Evolutionary conservation across 2,329 filamentous ascomycete species (phyloP).

Genomic region (Exophiala aquamarina): DNA sequence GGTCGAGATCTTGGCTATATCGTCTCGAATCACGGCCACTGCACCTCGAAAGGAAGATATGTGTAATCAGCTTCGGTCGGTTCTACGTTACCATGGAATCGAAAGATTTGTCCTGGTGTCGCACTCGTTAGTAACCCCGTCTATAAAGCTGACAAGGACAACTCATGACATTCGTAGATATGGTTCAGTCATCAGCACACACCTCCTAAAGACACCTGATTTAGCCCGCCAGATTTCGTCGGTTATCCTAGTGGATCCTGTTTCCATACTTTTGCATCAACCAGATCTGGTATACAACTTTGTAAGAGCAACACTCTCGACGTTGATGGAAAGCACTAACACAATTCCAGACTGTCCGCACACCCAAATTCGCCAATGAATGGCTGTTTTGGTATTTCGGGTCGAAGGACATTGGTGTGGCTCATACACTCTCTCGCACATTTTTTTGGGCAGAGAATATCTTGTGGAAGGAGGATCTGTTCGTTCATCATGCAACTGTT

Average conservation of each 20-base stretch:
- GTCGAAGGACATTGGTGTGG: constrained; percentile 65
- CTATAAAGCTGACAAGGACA: background rate
- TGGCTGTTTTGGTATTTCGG: constrained; percentile 71
- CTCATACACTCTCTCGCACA: constrained; percentile 62
- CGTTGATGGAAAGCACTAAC: constrained; percentile 5
- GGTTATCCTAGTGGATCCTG: constrained; percentile 58
- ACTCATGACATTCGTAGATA: constrained; percentile 40
- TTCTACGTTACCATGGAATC: constrained; percentile 60
- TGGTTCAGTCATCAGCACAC: constrained; percentile 63
- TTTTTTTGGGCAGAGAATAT: constrained; percentile 74
- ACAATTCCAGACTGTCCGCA: constrained; percentile 40
- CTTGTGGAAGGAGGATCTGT: constrained; percentile 51
- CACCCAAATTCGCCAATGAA: constrained; percentile 61
- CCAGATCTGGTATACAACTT: constrained; percentile 74
- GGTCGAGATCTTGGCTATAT: constrained; percentile 42
- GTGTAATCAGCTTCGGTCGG: constrained; percentile 54
- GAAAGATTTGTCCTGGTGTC: constrained; percentile 60
- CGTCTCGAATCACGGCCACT: constrained; percentile 40
- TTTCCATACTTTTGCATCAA: constrained; percentile 67
- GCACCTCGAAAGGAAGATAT: constrained; percentile 44
- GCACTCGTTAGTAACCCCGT: constrained; percentile 47
- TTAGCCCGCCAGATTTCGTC: constrained; percentile 50
- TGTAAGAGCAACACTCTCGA: constrained; percentile 10
- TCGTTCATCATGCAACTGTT: constrained; percentile 10
- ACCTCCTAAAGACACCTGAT: constrained; percentile 55